Conservation (phyloP, 352 stramenopile species). For the Phytophthora gonapodyides region DNA sequence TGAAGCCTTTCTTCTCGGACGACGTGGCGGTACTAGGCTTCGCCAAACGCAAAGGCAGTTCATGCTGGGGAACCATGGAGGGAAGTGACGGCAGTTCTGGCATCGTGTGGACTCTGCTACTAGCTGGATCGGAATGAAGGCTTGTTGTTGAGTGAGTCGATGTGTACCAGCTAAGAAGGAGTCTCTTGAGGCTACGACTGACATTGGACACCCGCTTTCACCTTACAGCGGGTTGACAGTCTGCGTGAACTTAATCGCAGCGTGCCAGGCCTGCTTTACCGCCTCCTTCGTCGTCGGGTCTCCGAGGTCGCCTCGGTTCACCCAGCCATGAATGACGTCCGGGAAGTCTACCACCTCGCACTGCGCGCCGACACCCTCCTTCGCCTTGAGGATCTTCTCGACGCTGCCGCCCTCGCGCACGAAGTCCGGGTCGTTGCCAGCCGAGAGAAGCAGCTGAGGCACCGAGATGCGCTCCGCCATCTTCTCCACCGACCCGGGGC, state of each 20-base stretch:
- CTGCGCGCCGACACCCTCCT: slow-evolving; percentile 16
- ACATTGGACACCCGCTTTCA: not conserved
- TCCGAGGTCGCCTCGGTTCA: slow-evolving; percentile 59
- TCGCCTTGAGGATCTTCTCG: slow-evolving; percentile 45
- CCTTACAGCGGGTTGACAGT: slow-evolving; percentile 32
- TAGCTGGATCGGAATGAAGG: slow-evolving; percentile 21
- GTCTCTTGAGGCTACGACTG: no score
- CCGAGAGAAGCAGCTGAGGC: slow-evolving; percentile 50
- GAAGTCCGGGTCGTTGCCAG: slow-evolving; percentile 48
- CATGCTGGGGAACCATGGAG: slow-evolving; percentile 11
- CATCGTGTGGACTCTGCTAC: slow-evolving; percentile 33
- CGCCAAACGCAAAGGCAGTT: slow-evolving; percentile 21
- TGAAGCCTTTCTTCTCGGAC: slow-evolving; percentile 32
- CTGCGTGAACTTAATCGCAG: slow-evolving; percentile 39
- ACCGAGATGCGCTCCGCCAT: slow-evolving; percentile 42
- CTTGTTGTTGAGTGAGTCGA: slow-evolving; percentile 3
- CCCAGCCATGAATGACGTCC: slow-evolving; percentile 56
- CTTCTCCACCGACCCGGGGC: slow-evolving; percentile 39
- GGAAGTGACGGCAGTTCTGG: not conserved
- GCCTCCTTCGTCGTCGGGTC: slow-evolving; percentile 36
- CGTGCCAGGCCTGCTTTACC: slow-evolving; percentile 53
- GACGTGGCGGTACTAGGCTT: slow-evolving; percentile 34
- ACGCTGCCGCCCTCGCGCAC: slow-evolving; percentile 41
- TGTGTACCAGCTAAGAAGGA: no score
- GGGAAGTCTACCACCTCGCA: slow-evolving; percentile 50